phyloP scores from a whole-genome alignment of 257 asterid genomes.

The Ophiorrhiza pumila region DNA sequence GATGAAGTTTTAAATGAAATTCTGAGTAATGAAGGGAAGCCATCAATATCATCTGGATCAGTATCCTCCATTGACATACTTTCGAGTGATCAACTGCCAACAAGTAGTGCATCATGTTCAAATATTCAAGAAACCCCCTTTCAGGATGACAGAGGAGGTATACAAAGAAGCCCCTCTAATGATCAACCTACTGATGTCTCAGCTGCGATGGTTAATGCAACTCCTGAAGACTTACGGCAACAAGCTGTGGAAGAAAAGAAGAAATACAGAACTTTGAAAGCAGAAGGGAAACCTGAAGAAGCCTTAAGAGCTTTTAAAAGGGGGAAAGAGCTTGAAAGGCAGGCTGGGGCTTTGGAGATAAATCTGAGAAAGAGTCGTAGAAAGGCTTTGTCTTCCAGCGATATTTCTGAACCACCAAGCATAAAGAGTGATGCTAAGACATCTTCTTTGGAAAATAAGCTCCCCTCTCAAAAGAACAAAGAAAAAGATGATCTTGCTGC shows the following conservation, averaged over 20 bases:
- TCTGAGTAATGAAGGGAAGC: slow-evolving; percentile 38
- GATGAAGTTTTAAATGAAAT: slow-evolving; percentile 57
- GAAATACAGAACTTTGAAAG: slow-evolving; percentile 62
- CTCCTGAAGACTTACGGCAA: slow-evolving; percentile 83
- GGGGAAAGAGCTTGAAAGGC: slow-evolving; percentile 96
- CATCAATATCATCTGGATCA: slow-evolving; percentile 23
- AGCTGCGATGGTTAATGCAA: slow-evolving; percentile 41
- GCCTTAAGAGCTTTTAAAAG: slow-evolving; percentile 77
- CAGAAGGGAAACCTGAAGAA: slow-evolving; percentile 92
- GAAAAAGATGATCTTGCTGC: slow-evolving; percentile 71
- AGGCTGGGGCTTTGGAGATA: slow-evolving; percentile 81
- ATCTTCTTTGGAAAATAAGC: slow-evolving; percentile 35
- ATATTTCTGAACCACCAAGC: slow-evolving; percentile 35
- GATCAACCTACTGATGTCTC: slow-evolving; percentile 31
- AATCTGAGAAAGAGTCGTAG: slow-evolving; percentile 67
- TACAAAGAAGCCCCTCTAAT: slow-evolving; percentile 31
- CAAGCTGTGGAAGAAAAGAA: slow-evolving; percentile 82
- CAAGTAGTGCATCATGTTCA: slow-evolving; percentile 46
- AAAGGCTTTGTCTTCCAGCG: slow-evolving; percentile 52
- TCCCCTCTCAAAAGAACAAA: slow-evolving; percentile 37
- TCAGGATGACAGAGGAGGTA: slow-evolving; percentile 34
- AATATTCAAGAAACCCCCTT: slow-evolving; percentile 31
- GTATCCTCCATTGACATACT: slow-evolving; percentile 18
- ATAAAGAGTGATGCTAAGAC: slow-evolving; percentile 37
- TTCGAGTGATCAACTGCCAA: slow-evolving; percentile 29